phyloP scores from a whole-genome alignment of 2,329 filamentous ascomycete genomes.

The Magnaporthales sp. region DNA sequence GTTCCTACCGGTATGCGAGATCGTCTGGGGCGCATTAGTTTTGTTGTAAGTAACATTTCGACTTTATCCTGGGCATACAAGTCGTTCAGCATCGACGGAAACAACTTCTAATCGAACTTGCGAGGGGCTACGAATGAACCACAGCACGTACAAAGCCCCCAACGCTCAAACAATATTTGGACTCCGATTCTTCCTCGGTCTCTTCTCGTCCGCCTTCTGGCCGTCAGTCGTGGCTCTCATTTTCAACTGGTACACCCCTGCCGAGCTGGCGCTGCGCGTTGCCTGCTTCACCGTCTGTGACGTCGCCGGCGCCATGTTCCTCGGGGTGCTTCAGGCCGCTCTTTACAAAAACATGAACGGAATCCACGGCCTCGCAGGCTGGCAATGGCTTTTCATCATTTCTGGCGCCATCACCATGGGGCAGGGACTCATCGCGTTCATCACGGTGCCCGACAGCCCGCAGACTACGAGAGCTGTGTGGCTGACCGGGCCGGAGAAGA shows the following conservation, averaged over 20 bases:
- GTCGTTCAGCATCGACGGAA: not conserved
- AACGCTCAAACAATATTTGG: slow-evolving; percentile 27
- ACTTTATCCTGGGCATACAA: not conserved
- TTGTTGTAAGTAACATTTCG: slow-evolving; percentile 13
- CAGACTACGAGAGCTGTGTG: slow-evolving; percentile 15
- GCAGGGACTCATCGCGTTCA: slow-evolving; percentile 28
- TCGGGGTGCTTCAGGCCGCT: slow-evolving; percentile 21
- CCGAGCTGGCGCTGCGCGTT: slow-evolving; percentile 30
- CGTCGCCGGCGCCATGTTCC: slow-evolving; percentile 5
- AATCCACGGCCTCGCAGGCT: slow-evolving; percentile 19
- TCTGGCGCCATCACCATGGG: slow-evolving; percentile 5
- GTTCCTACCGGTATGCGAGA: slow-evolving; percentile 7
- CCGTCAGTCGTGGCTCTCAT: slow-evolving; percentile 4
- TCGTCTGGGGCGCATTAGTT: slow-evolving; percentile 21
- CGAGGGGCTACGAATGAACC: not conserved
- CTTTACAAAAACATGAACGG: slow-evolving; percentile 20
- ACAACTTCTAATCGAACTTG: not conserved
- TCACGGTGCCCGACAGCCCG: slow-evolving; percentile 25
- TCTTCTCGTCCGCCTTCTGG: slow-evolving; percentile 14
- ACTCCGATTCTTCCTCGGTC: slow-evolving; percentile 34
- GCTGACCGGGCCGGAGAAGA: slow-evolving; percentile 10
- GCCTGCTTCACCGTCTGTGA: slow-evolving; percentile 5
- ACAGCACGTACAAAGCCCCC: slow-evolving; percentile 24
- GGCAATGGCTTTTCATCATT: slow-evolving; percentile 13
- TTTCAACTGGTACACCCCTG: slow-evolving; percentile 30